phyloP scores from a whole-genome alignment of 805 yeast species.

The Yarrowia porcina region DNA sequence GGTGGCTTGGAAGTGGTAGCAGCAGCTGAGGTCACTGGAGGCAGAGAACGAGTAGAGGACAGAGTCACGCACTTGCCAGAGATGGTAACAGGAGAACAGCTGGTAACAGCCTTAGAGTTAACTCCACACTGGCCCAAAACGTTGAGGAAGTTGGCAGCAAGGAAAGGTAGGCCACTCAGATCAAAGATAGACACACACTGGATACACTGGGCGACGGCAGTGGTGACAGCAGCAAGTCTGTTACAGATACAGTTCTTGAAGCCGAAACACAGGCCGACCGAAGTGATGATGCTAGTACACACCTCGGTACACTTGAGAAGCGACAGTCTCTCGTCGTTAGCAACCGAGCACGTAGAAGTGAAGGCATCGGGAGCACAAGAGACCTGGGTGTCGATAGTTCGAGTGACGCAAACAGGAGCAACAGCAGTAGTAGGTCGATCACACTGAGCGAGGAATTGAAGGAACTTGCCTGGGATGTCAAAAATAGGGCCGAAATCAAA shows the following conservation, averaged over 20 bases:
- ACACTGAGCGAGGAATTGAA: background rate
- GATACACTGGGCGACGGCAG: slow-evolving; percentile 6
- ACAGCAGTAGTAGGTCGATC: background rate
- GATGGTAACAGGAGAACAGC: background rate
- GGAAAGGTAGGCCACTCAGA: background rate
- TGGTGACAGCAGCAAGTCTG: background rate
- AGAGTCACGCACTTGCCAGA: slow-evolving; percentile 2
- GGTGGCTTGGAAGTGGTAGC: background rate
- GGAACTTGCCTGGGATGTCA: background rate
- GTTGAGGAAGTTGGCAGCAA: background rate
- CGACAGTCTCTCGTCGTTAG: background rate
- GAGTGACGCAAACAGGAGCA: background rate
- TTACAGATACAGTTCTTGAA: background rate
- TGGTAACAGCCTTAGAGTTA: background rate
- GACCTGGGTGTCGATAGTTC: background rate
- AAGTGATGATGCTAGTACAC: background rate
- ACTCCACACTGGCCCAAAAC: background rate
- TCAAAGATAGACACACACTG: slow-evolving; percentile 4
- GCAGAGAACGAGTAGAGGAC: background rate
- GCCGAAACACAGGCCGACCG: background rate
- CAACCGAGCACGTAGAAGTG: background rate
- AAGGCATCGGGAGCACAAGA: background rate
- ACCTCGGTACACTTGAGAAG: background rate
- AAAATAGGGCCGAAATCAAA: background rate
- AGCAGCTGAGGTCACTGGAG: background rate